Base-by-base conservation (phyloP, 345 rosid species). In the Combretum micranthum region DNA sequence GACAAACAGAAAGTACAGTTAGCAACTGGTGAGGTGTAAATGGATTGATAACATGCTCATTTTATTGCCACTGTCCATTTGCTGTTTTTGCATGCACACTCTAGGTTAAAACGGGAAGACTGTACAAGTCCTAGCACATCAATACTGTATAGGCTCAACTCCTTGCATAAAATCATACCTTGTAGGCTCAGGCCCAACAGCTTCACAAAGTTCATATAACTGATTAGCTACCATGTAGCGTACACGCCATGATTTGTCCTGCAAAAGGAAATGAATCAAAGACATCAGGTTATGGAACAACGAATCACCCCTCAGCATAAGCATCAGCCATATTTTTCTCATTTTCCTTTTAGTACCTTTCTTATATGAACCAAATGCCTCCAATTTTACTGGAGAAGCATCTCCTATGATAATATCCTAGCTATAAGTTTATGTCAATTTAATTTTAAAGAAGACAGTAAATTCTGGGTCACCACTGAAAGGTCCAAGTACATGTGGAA, bases 171-270 rank as follows among this genome's bases (percentile, higher is more conserved):
- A 44, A 13, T 55, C 3, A 66, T 82, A 92, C 96, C 85, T 92
- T 18, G 98, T 88, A 69, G 88, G 89, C 70, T 86, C 96, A 49
- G 89, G 96, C 44, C 96, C 95, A 57, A 92, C 93, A 9, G 95
- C 96, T 77, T 92, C 98, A 60, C 98, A 92, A 55, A 92, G 88
- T 76, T 92, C 96, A 65, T 88, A 92, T 55, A 88, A 76, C 68
- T 92, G 96, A 75, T 92, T 92, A 59, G 98, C 98, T 58, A 92
- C 96, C 90, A 86, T 81, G 76, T 92, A 86, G 26, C 98, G 93
- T 50, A 92, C 96, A 68, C 98, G 96, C 98, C 96, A 92, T 42
- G 96, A 92, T 75, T 92, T 92, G 60, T 92, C 98, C 96, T 92
- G 83, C 49, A 44, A 49, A 46, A 26, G 43, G 64, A 44, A 42